Percentiles rank a stretch among this genome's conserved stretches.
Evolutionary conservation across 805 yeast genomes (phyloP).

Genomic region (Kodamaea jinghongensis): DNA sequence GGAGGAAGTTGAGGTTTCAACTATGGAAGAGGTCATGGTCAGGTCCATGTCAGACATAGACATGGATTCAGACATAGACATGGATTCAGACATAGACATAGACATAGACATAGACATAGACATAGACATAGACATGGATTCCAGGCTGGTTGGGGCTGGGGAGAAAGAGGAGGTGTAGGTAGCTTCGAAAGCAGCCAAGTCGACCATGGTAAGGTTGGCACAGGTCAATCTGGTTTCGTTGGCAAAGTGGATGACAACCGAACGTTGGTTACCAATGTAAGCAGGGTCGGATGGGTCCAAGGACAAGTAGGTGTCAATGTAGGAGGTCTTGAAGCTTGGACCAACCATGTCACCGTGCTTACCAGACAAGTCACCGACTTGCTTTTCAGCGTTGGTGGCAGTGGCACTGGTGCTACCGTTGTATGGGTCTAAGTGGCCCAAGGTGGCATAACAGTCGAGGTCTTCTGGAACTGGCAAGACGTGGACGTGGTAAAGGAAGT

Average conservation of each 20-base stretch:
- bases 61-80: too few species aligned
- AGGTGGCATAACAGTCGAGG: conserved; percentile 30
- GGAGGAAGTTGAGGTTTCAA: too few species aligned
- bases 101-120: too few species aligned
- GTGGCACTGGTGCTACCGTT: conserved; percentile 24
- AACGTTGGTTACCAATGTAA: conserved; percentile 23
- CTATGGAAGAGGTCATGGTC: too few species aligned
- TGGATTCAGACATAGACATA: too few species aligned
- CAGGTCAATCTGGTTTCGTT: conserved; percentile 36
- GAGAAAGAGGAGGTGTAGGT: too few species aligned
- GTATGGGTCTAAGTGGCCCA: conserved; percentile 38
- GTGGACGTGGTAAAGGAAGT: conserved; percentile 41
- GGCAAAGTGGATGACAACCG: conserved; percentile 35
- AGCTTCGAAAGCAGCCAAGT: background rate
- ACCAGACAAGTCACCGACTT: conserved; percentile 40
- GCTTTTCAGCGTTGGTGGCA: conserved; percentile 18
- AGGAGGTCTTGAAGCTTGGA: conserved; percentile 18
- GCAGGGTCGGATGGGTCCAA: conserved; percentile 20
- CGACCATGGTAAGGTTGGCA: conserved; percentile 29
- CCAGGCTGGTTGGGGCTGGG: too few species aligned
- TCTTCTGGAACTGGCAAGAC: conserved; percentile 28
- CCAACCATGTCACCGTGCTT: conserved; percentile 34
- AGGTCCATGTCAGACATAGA: too few species aligned
- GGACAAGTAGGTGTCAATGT: conserved; percentile 22
- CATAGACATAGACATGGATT: too few species aligned